These are phyloP conservation scores for Plasmodium gallinaceum DNA, from an alignment of 169 alveolate genomes.

Conservation along the genomic window DNA sequence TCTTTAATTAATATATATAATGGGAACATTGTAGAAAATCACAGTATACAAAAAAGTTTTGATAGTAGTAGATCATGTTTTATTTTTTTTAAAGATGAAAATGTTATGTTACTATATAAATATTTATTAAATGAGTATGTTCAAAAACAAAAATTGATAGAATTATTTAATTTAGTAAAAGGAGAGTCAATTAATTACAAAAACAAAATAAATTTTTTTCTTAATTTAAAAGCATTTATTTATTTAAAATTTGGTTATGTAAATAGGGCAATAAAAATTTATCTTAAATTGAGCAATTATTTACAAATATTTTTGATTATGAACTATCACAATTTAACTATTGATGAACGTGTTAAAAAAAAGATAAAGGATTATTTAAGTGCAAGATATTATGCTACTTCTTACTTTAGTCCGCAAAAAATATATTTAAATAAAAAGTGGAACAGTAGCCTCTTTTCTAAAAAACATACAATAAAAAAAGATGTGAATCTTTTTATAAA, in stretches of 20 bases:
- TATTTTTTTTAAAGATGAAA: constrained; percentile 25
- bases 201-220: constrained; percentile 10
- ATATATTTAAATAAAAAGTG: background rate
- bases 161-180: constrained; percentile 21
- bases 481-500: background rate
- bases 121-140: constrained; percentile 27
- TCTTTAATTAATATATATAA: no score
- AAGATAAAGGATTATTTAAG: constrained; percentile 1
- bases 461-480: background rate
- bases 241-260: constrained; percentile 6
- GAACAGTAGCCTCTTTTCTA: background rate
- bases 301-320: constrained; percentile 7
- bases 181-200: background rate
- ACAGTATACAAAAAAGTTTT: background rate
- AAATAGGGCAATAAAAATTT: constrained; percentile 2
- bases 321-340: constrained; percentile 9
- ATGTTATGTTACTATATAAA: constrained; percentile 31
- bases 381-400: background rate
- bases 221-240: background rate
- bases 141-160: constrained; percentile 10
- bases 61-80: background rate
- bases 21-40: no score
- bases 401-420: background rate
- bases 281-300: background rate
- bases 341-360: constrained; percentile 32